These are phyloP conservation scores for Yamadazyma atlantica DNA, from an alignment of 1,139 yeast species.

Conservation along the genomic window DNA sequence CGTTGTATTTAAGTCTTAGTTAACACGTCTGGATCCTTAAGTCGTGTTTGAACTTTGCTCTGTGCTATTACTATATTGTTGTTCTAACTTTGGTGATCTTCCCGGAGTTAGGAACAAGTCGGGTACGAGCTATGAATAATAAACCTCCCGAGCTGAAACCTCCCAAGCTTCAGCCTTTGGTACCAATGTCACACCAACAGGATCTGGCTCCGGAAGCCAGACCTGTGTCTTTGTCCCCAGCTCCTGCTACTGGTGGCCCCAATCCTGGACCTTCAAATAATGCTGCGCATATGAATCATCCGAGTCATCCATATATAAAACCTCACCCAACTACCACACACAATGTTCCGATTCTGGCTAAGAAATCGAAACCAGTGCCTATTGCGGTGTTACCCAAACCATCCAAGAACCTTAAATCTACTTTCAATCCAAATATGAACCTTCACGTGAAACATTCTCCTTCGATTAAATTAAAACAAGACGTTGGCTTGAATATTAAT, in stretches of 20 bases:
- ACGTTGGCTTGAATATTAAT: conserved; percentile 30
- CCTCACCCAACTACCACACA: not conserved
- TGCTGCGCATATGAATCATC: too few relatives aligned
- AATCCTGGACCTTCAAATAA: too few relatives aligned
- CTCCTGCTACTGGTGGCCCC: not conserved
- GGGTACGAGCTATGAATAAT: conserved; percentile 5
- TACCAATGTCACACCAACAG: not conserved
- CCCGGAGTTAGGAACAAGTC: too few relatives aligned
- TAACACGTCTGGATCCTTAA: too few relatives aligned
- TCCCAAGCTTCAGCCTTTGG: conserved; percentile 39
- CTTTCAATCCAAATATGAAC: conserved; percentile 14
- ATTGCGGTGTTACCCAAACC: conserved; percentile 31
- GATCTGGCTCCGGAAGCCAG: not conserved
- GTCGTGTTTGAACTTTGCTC: too few relatives aligned
- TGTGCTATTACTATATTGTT: too few relatives aligned
- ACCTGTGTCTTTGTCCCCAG: not conserved
- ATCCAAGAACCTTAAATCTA: conserved; percentile 8
- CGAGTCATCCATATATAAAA: not conserved
- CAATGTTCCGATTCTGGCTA: conserved; percentile 17
- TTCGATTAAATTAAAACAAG: conserved; percentile 10
- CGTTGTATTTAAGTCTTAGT: too few relatives aligned
- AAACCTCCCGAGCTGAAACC: conserved; percentile 20
- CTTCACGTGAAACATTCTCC: conserved; percentile 6
- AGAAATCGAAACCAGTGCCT: conserved; percentile 17
- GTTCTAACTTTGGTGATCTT: too few relatives aligned